phyloP scores from a whole-genome alignment of 306 rosid genomes.

The Macrotyloma uniflorum region DNA sequence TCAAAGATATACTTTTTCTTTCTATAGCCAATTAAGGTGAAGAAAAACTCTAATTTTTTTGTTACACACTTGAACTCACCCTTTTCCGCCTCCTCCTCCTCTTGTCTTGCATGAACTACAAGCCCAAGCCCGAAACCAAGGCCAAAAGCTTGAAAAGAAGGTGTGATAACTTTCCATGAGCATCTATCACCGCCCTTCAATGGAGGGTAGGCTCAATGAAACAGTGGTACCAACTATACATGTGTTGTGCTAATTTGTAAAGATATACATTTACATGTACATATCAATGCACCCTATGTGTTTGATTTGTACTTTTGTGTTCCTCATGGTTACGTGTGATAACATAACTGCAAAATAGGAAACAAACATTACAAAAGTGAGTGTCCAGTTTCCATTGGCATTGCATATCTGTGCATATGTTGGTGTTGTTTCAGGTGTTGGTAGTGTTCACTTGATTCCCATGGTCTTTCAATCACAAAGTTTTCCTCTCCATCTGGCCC shows the following conservation, averaged over 20 bases:
- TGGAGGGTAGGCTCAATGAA: not conserved
- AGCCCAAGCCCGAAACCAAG: too few species aligned
- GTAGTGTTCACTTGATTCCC: constrained; percentile 18
- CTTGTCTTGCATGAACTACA: not conserved
- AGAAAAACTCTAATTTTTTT: not conserved
- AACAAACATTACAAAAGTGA: not conserved
- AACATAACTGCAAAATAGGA: not conserved
- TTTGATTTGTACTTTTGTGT: not conserved
- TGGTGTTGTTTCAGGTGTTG: not conserved
- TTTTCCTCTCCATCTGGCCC: constrained; percentile 44
- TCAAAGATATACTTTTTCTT: not conserved
- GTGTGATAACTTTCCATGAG: too few species aligned
- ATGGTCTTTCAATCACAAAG: constrained; percentile 11
- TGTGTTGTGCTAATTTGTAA: not conserved
- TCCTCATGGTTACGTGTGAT: not conserved
- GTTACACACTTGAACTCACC: not conserved
- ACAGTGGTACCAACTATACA: not conserved
- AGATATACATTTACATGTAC: not conserved
- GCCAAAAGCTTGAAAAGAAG: too few species aligned
- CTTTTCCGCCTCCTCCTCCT: not conserved
- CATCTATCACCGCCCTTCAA: not conserved
- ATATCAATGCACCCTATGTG: not conserved
- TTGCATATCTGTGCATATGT: constrained; percentile 19
- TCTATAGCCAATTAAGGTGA: not conserved
- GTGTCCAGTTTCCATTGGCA: not conserved